Evolutionary conservation across 2,329 filamentous ascomycete species (phyloP).

Genomic region (Alternaria viburni): DNA sequence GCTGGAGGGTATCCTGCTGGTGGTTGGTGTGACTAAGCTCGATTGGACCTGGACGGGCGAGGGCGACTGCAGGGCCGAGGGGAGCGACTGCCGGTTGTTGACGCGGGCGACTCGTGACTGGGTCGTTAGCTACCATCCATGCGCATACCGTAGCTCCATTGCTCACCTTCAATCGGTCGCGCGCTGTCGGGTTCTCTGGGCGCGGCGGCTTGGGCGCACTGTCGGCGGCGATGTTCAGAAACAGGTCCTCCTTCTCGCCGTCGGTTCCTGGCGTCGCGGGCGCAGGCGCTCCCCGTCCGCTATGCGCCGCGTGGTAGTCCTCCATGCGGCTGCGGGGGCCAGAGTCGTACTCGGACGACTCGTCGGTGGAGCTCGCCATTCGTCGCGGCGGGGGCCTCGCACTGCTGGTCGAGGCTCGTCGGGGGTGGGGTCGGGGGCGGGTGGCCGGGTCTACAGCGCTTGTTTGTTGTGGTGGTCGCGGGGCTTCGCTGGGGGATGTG

Average conservation of each 20-base stretch:
- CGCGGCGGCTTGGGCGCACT: conserved; percentile 33
- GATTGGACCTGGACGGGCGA: conserved; percentile 32
- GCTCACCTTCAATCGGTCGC: conserved; percentile 41
- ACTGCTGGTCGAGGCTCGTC: conserved; percentile 28
- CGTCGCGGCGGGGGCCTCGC: conserved; percentile 23
- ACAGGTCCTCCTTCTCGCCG: conserved; percentile 50
- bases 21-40: conserved; percentile 32
- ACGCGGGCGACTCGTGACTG: conserved; percentile 48
- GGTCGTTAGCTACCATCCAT: conserved; percentile 10
- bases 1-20: conserved; percentile 33
- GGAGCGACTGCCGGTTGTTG: conserved; percentile 45
- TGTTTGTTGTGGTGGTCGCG: conserved; percentile 19
- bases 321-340: conserved; percentile 34
- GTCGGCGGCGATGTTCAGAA: conserved; percentile 52
- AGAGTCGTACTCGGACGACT: conserved; percentile 41
- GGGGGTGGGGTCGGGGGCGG: conserved; percentile 4
- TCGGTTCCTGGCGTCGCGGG: conserved; percentile 24
- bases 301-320: conserved; percentile 23
- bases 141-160: neutral
- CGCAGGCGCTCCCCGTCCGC: conserved; percentile 22
- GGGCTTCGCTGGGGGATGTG: conserved; percentile 12
- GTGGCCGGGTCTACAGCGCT: neutral
- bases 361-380: conserved; percentile 41
- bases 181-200: conserved; percentile 31
- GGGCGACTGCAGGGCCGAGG: conserved; percentile 36